These are phyloP conservation scores for Laguncularia racemosa DNA, from an alignment of 345 rosid genomes.

Conservation along the genomic window DNA sequence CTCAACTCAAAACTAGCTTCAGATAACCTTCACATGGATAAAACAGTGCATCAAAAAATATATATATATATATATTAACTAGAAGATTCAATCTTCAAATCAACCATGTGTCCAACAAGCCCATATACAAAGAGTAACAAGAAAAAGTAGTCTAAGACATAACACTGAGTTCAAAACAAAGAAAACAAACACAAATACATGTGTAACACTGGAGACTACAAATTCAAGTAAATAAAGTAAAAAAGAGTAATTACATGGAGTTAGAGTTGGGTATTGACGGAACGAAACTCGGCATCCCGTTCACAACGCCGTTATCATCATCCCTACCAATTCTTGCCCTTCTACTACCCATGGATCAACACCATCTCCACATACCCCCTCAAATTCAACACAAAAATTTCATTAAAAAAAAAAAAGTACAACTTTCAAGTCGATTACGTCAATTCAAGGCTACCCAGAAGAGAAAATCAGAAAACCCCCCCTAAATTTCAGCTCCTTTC, in stretches of 20 bases:
- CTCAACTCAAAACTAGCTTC: no score
- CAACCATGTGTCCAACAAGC: no score
- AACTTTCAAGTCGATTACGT: not conserved
- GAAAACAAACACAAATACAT: not conserved
- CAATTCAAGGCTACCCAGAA: not conserved
- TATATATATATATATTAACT: no score
- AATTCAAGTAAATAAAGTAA: not conserved
- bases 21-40: no score
- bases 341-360: slow-evolving; percentile 38
- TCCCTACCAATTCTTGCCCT: slow-evolving; percentile 22
- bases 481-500: no score
- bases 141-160: not conserved
- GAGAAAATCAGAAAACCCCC: no score
- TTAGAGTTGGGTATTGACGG: slow-evolving; percentile 32
- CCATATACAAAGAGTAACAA: no score
- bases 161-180: not conserved
- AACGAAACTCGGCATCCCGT: slow-evolving; percentile 48
- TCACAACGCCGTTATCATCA: slow-evolving; percentile 26
- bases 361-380: slow-evolving; percentile 16
- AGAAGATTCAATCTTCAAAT: no score
- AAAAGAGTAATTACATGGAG: slow-evolving; percentile 23
- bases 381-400: not conserved
- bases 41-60: no score
- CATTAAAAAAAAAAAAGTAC: not conserved
- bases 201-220: not conserved